A percentile compares a stretch with the other conserved stretches of the same genome.
phyloP scores from a whole-genome alignment of 805 yeast genomes.

The Yamadazyma phyllophila region DNA sequence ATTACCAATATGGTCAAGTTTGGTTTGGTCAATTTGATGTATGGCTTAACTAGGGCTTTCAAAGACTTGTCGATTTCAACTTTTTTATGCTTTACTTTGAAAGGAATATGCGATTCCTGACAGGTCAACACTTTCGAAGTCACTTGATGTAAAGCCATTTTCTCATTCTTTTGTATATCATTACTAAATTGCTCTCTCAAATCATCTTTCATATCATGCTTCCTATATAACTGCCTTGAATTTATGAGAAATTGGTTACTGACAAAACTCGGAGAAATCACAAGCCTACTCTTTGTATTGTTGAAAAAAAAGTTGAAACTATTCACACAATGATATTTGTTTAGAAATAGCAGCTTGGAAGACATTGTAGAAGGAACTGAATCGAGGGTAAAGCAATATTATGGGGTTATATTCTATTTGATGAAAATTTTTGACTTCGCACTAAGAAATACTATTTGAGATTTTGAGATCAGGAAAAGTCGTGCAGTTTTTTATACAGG shows the following conservation, averaged over 20 bases:
- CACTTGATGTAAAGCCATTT: conserved; percentile 32
- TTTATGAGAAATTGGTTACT: conserved; percentile 26
- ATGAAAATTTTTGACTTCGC: conserved; percentile 10
- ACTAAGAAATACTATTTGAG: neutral
- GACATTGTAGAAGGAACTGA: conserved; percentile 1
- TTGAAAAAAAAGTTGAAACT: conserved; percentile 37
- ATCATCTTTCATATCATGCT: conserved; percentile 2
- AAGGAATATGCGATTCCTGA: conserved; percentile 53
- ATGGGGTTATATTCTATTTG: conserved; percentile 4
- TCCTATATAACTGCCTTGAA: conserved; percentile 4
- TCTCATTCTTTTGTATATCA: conserved; percentile 1
- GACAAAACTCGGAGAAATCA: conserved; percentile 33
- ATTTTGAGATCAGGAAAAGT: neutral
- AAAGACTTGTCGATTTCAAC: conserved; percentile 16
- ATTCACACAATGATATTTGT: conserved; percentile 22
- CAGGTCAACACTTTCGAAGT: conserved; percentile 46
- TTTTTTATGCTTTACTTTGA: conserved; percentile 48
- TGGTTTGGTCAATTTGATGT: conserved; percentile 86
- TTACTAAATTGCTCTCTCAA: neutral
- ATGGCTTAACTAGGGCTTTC: conserved; percentile 52
- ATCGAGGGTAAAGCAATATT: neutral
- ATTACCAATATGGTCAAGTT: conserved; percentile 83
- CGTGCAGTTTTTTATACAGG: neutral
- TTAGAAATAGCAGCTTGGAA: conserved; percentile 5
- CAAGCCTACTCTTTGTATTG: conserved; percentile 30